These are phyloP conservation scores for Phlyctochytrium bullatum DNA, from an alignment of 192 early-diverging fungal species.

Conservation along the genomic window DNA sequence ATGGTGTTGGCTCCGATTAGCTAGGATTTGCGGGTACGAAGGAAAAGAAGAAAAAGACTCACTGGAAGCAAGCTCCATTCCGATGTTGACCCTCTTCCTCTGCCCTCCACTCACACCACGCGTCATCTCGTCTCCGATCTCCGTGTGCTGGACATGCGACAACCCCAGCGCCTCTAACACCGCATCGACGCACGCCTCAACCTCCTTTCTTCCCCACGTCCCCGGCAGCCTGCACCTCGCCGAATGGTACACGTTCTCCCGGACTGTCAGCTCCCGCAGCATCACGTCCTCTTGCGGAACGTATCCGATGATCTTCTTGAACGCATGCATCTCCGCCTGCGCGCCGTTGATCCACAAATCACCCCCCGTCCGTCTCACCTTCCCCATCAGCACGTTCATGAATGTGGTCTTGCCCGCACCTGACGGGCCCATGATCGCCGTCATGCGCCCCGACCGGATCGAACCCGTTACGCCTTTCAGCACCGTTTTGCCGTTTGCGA, in stretches of 20 bases:
- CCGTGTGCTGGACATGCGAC: constrained; percentile 12
- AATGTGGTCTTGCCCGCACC: constrained; percentile 31
- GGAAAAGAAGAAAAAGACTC: constrained; percentile 54
- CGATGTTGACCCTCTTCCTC: too few relatives aligned
- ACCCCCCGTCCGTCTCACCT: constrained; percentile 21
- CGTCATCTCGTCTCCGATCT: constrained; percentile 44
- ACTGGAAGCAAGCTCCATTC: too few relatives aligned
- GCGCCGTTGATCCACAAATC: constrained; percentile 16
- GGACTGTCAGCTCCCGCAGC: constrained; percentile 54
- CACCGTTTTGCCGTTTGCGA: constrained; percentile 42
- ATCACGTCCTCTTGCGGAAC: too few relatives aligned
- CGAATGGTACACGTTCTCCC: too few relatives aligned
- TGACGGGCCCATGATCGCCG: constrained; percentile 47
- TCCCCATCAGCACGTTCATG: constrained; percentile 32
- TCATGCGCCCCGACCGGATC: constrained; percentile 35
- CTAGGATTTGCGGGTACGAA: background rate
- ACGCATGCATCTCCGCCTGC: constrained; percentile 24
- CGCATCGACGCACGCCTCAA: constrained; percentile 45
- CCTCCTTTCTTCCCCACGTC: constrained; percentile 38
- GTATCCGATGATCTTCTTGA: too few relatives aligned
- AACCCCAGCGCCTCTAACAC: constrained; percentile 42
- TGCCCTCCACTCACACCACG: constrained; percentile 59
- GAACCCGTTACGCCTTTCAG: constrained; percentile 39
- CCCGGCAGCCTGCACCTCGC: constrained; percentile 69
- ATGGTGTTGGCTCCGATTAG: too few relatives aligned